Evolutionary conservation across 179 eudicot species (phyloP), one percentile per base, ranked within the genome.

Genomic region (Carnegiea gigantea): DNA sequence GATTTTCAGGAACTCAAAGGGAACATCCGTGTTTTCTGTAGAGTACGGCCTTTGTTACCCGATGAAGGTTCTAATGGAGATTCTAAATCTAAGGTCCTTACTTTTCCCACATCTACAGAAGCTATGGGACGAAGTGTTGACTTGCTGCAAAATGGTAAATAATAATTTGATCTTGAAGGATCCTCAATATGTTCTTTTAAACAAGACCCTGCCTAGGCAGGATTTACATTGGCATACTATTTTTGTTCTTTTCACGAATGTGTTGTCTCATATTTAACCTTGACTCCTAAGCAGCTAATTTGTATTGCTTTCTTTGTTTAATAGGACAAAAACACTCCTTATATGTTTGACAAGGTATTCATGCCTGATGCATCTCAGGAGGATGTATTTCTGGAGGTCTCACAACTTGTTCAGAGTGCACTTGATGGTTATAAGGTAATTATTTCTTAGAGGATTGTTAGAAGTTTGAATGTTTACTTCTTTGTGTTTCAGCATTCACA

Each of bases 371-470:
- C 92, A 72, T 84, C 92, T 79, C 99, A 95, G 81, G 88, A 92
- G 76, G 91, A 92, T 65, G 98, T 95, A 76, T 95, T 95, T 87
- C 97, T 95, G 83, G 99, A 95, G 82, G 92, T 95, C 83, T 92
- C 98, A 67, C 99, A 95, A 88, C 99, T 95, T 86, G 98, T 95
- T 26, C 99, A 95, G 78, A 95, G 98, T 88, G 99, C 99, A 57
- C 95, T 95, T 78, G 99, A 95, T 87, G 99, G 99, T 36, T 94
- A 95, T 49, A 95, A 94, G 99, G 99, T 95, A 23, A 14, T 70
- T 70, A 15, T 15, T 6, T 43, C 23, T 18, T 24, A 10, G n/a
- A 70, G 3, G 40, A 68, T 67, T 68, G 20, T 70, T 18, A 30
- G 40, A 33, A 70, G 43, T 33, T 15, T 2, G 43, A 68, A 30